Conservation (phyloP, 1,284 basidiomycete genomes). For the Cystobasidium pallidum region DNA sequence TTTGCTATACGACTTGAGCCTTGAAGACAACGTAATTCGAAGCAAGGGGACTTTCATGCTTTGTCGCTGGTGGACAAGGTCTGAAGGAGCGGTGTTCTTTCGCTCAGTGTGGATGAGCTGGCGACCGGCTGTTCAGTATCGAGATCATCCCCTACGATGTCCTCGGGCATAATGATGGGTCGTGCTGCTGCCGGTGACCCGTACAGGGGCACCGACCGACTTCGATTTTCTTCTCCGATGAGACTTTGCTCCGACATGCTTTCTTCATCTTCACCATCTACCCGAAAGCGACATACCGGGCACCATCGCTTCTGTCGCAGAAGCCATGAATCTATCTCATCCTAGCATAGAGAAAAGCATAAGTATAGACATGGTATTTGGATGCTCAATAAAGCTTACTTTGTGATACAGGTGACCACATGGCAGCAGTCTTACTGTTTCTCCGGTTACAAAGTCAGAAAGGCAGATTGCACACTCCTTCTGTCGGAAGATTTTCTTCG, state of each 20-base stretch:
- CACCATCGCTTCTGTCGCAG: slow-evolving; percentile 75
- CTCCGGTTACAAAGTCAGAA: slow-evolving; percentile 77
- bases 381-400: slow-evolving; percentile 48
- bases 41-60: not conserved
- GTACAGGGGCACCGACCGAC: not conserved
- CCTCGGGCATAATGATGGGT: slow-evolving; percentile 26
- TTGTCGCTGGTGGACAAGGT: slow-evolving; percentile 6
- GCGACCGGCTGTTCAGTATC: slow-evolving; percentile 14
- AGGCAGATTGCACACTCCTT: slow-evolving; percentile 81
- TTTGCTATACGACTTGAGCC: not conserved
- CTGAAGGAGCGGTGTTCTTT: slow-evolving; percentile 30
- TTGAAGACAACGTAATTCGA: not conserved
- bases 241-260: no score
- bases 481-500: slow-evolving; percentile 40
- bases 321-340: slow-evolving; percentile 84
- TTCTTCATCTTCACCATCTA: slow-evolving; percentile 29
- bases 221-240: not conserved
- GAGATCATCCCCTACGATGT: not conserved
- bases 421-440: slow-evolving; percentile 81
- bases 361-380: not conserved
- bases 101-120: slow-evolving; percentile 29
- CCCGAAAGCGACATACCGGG: slow-evolving; percentile 28
- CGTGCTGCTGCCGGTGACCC: slow-evolving; percentile 4
- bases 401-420: slow-evolving; percentile 87
- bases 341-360: not conserved